Evolutionary conservation across 139 green algal species (phyloP).

Genomic region (Volvox reticuliferus): DNA sequence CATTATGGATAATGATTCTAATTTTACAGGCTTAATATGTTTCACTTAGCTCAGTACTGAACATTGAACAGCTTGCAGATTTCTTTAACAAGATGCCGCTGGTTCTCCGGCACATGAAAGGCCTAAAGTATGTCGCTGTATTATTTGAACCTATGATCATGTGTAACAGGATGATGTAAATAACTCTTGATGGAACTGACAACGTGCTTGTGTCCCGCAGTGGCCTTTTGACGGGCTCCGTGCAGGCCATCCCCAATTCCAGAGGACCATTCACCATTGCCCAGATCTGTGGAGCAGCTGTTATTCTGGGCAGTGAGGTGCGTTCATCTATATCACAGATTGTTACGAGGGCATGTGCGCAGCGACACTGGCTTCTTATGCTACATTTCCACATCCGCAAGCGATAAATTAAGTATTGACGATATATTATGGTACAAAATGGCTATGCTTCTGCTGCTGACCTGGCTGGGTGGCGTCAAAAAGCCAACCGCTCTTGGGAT

Average conservation of each 20-base stretch:
- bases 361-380: no score
- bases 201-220: neutral
- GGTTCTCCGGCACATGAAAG: conserved; percentile 8
- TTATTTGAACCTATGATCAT: neutral
- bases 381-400: no score
- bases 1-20: no score
- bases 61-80: neutral
- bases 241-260: conserved; percentile 11
- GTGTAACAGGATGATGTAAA: neutral
- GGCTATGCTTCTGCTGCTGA: no score
- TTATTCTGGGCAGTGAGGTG: conserved; percentile 34
- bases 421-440: no score
- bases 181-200: neutral
- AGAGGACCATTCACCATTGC: neutral
- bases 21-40: no score
- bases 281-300: conserved; percentile 6
- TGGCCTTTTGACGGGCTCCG: neutral
- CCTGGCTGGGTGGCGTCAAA: no score
- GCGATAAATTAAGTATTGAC: no score
- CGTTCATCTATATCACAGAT: neutral
- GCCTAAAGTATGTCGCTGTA: conserved; percentile 28
- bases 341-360: no score
- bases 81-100: conserved; percentile 7
- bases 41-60: no score
- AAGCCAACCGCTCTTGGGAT: no score